phyloP scores from a whole-genome alignment of 2,329 filamentous ascomycete genomes.

The Monilinia laxa region DNA sequence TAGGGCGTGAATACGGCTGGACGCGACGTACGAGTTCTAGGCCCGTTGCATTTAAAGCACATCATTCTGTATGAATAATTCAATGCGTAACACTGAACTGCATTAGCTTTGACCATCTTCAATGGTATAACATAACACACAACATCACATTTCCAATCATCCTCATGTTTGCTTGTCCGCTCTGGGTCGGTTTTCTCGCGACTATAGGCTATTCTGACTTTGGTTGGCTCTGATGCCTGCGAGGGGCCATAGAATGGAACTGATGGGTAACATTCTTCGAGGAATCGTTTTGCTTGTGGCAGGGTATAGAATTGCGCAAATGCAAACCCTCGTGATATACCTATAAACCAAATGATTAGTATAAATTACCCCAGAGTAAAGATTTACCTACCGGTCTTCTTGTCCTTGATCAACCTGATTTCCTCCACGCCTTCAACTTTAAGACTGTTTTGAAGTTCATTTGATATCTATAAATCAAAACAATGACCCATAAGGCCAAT shows the following conservation, averaged over 20 bases:
- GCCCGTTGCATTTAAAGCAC: conserved; percentile 59
- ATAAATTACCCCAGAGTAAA: conserved; percentile 21
- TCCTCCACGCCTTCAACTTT: conserved; percentile 54
- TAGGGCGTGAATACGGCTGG: background rate
- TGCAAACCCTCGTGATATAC: conserved; percentile 54
- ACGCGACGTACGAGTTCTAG: conserved; percentile 49
- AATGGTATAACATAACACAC: conserved; percentile 40
- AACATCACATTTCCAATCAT: conserved; percentile 57
- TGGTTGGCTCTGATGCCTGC: conserved; percentile 42
- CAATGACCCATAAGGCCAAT: conserved; percentile 39
- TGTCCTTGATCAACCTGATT: conserved; percentile 57
- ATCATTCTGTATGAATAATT: conserved; percentile 57
- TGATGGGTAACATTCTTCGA: conserved; percentile 52
- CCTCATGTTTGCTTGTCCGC: conserved; percentile 47
- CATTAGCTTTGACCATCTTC: conserved; percentile 24
- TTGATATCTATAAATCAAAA: conserved; percentile 51
- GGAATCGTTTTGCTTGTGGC: conserved; percentile 51
- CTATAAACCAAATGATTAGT: conserved; percentile 40
- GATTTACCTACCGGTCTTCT: conserved; percentile 51
- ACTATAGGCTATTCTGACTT: conserved; percentile 50
- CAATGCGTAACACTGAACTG: conserved; percentile 50
- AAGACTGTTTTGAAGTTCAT: conserved; percentile 53
- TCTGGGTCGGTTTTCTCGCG: conserved; percentile 52
- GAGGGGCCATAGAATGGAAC: conserved; percentile 49
- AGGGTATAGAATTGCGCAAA: conserved; percentile 55